Evolutionary conservation across 495 filamentous ascomycete species (phyloP).

Genomic region (Venustampulla echinocandica): DNA sequence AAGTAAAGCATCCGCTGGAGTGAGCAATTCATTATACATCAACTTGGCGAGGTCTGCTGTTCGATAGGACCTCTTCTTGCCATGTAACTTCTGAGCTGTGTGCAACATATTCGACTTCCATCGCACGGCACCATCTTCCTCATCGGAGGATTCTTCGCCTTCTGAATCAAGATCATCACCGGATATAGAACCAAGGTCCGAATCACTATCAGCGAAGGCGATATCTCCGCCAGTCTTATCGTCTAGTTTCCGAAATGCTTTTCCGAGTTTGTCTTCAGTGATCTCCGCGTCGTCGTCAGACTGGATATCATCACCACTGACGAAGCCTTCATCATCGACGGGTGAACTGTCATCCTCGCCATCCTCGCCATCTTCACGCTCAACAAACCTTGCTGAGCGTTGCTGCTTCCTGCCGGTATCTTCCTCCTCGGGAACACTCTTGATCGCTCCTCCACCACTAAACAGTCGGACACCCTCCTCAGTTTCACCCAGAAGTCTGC

Average conservation of each 20-base stretch:
- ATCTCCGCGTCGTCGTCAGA: constrained; percentile 48
- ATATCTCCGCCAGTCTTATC: constrained; percentile 45
- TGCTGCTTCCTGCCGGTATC: constrained; percentile 62
- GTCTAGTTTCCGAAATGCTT: constrained; percentile 40
- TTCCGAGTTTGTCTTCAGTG: constrained; percentile 45
- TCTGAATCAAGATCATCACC: constrained; percentile 21
- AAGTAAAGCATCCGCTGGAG: constrained; percentile 62
- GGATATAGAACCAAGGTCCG: constrained; percentile 84
- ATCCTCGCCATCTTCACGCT: constrained; percentile 45
- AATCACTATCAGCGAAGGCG: constrained; percentile 93
- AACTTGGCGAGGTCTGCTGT: constrained; percentile 71
- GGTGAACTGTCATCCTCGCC: constrained; percentile 43
- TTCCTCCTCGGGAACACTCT: constrained; percentile 49
- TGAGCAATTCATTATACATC: constrained; percentile 79
- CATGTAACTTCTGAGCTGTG: constrained; percentile 64
- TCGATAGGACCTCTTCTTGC: constrained; percentile 57
- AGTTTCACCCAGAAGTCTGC: constrained; percentile 71
- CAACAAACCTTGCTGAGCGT: constrained; percentile 58
- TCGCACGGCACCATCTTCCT: constrained; percentile 56
- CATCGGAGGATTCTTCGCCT: constrained; percentile 47
- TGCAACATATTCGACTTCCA: constrained; percentile 86
- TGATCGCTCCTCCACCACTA: constrained; percentile 61
- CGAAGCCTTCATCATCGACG: constrained; percentile 50
- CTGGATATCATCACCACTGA: constrained; percentile 50
- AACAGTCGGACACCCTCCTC: constrained; percentile 79